These are phyloP conservation scores for Shiraia sp. DNA, from an alignment of 2,329 filamentous ascomycete species.

Conservation along the genomic window DNA sequence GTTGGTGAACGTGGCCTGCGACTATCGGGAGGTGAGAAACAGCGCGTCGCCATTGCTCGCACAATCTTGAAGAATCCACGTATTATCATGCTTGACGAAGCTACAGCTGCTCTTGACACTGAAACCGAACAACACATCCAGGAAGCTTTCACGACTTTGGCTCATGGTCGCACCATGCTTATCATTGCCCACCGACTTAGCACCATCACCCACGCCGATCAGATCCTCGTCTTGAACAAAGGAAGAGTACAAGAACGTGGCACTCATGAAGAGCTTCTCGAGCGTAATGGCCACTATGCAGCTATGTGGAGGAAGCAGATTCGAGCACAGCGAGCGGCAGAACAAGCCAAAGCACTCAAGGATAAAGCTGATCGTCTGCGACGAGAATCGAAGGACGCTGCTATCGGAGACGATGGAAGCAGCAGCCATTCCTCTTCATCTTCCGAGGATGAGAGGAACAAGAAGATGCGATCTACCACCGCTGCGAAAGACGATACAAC, in stretches of 20 bases:
- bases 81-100: conserved; percentile 92
- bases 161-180: conserved; percentile 84
- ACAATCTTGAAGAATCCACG: conserved; percentile 90
- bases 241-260: conserved; percentile 57
- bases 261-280: conserved; percentile 56
- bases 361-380: conserved; percentile 55
- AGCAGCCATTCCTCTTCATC: conserved; percentile 41
- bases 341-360: conserved; percentile 54
- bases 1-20: conserved; percentile 88
- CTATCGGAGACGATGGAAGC: conserved; percentile 42
- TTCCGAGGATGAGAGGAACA: conserved; percentile 37
- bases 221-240: conserved; percentile 59
- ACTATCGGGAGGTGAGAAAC: conserved; percentile 88
- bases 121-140: conserved; percentile 95
- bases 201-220: conserved; percentile 60
- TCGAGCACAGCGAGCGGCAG: conserved; percentile 53
- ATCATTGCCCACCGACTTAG: conserved; percentile 80
- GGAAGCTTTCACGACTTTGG: conserved; percentile 78
- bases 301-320: conserved; percentile 59
- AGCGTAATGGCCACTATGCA: conserved; percentile 50
- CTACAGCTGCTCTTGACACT: conserved; percentile 87
- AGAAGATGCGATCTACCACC: conserved; percentile 22
- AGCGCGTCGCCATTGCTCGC: conserved; percentile 88
- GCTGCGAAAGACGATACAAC: conserved; percentile 16
- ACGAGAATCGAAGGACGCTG: conserved; percentile 52